A percentile compares a stretch with the other conserved stretches of the same genome.
Evolutionary conservation across 306 rosid genomes (phyloP).

Genomic region (Sesbania bispinosa): DNA sequence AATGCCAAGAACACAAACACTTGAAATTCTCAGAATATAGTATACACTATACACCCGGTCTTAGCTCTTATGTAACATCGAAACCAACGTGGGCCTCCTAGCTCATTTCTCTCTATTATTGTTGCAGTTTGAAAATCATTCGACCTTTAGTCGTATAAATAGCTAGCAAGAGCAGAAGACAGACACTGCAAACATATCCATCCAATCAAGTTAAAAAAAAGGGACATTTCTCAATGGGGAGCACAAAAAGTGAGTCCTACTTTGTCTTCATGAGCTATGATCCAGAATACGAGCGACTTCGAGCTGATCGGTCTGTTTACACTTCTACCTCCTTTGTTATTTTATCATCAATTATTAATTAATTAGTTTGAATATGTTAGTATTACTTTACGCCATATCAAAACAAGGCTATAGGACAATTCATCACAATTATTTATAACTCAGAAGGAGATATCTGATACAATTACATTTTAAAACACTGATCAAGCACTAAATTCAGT

Average conservation of each 20-base stretch:
- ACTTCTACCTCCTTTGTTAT: not conserved
- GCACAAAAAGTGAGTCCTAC: slow-evolving; percentile 52
- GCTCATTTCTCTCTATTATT: not conserved
- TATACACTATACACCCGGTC: too few relatives aligned
- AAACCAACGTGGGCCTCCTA: slow-evolving; percentile 13
- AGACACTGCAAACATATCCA: not conserved
- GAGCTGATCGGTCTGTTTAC: slow-evolving; percentile 56
- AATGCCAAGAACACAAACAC: too few relatives aligned
- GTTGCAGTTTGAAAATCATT: slow-evolving; percentile 8
- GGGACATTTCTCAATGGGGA: slow-evolving; percentile 37
- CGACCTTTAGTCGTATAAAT: slow-evolving; percentile 28
- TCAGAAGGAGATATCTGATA: too few relatives aligned
- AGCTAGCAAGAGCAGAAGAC: slow-evolving; percentile 6
- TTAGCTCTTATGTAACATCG: too few relatives aligned
- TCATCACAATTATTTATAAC: too few relatives aligned
- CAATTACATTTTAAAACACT: too few relatives aligned
- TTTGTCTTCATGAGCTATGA: slow-evolving; percentile 89
- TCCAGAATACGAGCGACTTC: slow-evolving; percentile 76
- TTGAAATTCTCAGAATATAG: too few relatives aligned
- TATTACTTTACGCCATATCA: not conserved
- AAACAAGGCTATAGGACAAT: too few relatives aligned
- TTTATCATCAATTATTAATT: too few relatives aligned
- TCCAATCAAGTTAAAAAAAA: not conserved
- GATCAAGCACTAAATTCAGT: too few relatives aligned
- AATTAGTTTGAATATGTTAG: not conserved